Evolutionary conservation across 768 basidiomycete species (phyloP).

Genomic region (Piloderma croceum): DNA sequence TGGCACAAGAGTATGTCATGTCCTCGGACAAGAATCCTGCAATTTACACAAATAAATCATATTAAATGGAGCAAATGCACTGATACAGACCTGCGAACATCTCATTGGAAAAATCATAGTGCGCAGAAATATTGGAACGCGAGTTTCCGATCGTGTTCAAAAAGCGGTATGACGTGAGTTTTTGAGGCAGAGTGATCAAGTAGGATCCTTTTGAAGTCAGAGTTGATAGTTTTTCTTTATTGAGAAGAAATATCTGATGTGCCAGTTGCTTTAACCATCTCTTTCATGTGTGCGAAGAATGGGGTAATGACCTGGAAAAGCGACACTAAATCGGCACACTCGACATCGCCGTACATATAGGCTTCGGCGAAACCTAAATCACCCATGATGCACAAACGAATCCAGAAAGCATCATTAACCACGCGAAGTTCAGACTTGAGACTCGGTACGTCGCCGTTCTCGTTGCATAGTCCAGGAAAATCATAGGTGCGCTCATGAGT

Average conservation of each 20-base stretch:
- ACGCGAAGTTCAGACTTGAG: constrained; percentile 42
- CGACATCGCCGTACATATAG: constrained; percentile 74
- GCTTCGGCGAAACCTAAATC: constrained; percentile 74
- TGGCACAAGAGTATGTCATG: constrained; percentile 76
- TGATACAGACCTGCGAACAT: constrained; percentile 55
- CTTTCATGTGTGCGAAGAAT: too few relatives aligned
- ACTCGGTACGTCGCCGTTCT: constrained; percentile 14
- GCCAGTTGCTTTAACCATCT: too few relatives aligned
- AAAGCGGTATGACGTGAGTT: constrained; percentile 54
- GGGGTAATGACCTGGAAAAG: constrained; percentile 50
- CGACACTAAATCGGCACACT: constrained; percentile 57
- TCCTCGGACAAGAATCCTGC: constrained; percentile 56
- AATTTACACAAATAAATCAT: constrained; percentile 2
- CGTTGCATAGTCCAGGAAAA: constrained; percentile 24
- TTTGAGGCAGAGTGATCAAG: constrained; percentile 48
- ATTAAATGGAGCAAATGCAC: constrained; percentile 6
- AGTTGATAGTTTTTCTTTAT: constrained; percentile 43
- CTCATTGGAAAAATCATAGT: constrained; percentile 73
- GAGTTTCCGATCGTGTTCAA: constrained; percentile 62
- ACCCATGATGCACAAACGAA: constrained; percentile 51
- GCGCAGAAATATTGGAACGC: constrained; percentile 63
- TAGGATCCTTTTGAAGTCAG: constrained; percentile 48
- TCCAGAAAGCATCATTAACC: constrained; percentile 50
- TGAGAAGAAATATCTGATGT: constrained; percentile 57
- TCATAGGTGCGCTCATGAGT: constrained; percentile 40